Base-by-base conservation (phyloP, 202 grass and related monocot species). In the Thinopyrum obtusiflorum region DNA sequence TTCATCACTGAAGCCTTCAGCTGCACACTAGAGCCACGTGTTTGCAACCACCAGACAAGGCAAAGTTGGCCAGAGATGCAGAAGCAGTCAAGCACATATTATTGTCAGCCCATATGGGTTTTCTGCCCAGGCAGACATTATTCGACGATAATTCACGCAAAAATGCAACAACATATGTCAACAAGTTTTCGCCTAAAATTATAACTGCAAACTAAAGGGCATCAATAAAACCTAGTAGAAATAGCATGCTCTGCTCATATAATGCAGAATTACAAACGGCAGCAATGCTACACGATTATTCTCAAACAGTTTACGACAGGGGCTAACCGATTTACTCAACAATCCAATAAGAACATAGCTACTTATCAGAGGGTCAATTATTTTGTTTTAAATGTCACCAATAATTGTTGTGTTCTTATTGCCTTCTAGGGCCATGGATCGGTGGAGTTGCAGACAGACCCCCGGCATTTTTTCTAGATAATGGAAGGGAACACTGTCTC, bases 11-110 rank as follows among this genome's bases (percentile, higher is more conserved):
- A 65, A 82, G 20, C 57, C 29, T 86, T 77, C 21, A 29, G 83
- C 62, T 89, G 83, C 61, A 89, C 61, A 31, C 77, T 31, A 69
- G 21, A 61, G 82, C 21, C 82, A 77, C 87, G 68, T 77, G 78
- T 61, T 62, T 20, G 36, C 61, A 89, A 70, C 77, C 36, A 81
- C 83, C 62, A 86, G 15, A 55, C 47, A 42, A 36, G 15, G 15
- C 14, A 81, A 69, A 53, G 24, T 6, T 78, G 78, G 76, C 76
- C 37, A 71, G 71, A 77, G 61, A 89, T 78, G 73, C 73, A 78
- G 1, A 62, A 37, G 31, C 53, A 59, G 53, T 59, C 0, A 59
- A 21, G 53, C 73, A 47, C 12, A 72, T 20, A 14, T 18, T 2
- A 53, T 53, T 33, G 15, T 61, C n/a, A 28, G 2, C 26, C 28